Evolutionary conservation across 331 rosid genomes (phyloP), one percentile per base, ranked within the genome.

Genomic region (Quercus phellos): DNA sequence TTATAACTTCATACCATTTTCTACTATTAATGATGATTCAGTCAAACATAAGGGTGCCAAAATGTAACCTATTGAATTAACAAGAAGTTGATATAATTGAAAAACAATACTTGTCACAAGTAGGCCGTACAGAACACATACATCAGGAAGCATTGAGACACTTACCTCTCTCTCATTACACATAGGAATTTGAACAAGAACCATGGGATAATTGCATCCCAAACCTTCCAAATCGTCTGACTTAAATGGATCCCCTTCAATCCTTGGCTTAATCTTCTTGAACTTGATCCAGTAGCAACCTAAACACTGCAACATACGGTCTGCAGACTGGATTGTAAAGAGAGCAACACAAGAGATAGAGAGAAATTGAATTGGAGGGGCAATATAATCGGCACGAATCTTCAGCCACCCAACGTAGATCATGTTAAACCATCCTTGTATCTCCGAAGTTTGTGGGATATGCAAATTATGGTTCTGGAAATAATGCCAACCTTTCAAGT

Each of bases 131-230:
- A 58, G 22, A 58, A 22, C 64, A n/a, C 27, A 58, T 58, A 22
- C 22, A 58, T 10, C 13, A 58, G 64, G 4, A 74, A 70, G 68
- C 8, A 66, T 34, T 4, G 74, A 75, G 73, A 24, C 50, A 16
- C 67, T 72, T 30, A 88, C 91, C 91, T 88, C 91, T 83, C 82
- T 85, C 85, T 88, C 91, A 79, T 88, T 88, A 60, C 97, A 92
- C 97, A 92, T 92, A 18, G 97, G 97, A 83, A 92, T 89, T 89
- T 92, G 97, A 85, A 90, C 89, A n/a, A 88, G 91, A 22, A 88
- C 89, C 85, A 76, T 81, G 55, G 91, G 91, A 67, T 70, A 77
- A 51, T 51, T 80, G 34, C 66, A 50, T 32, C 83, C 77, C 0
- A 85, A 77, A 7, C 69, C 88, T 81, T 85, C 83, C 76, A 87